Conservation (phyloP, 441 rosid genomes). For the Aleurites moluccanus region DNA sequence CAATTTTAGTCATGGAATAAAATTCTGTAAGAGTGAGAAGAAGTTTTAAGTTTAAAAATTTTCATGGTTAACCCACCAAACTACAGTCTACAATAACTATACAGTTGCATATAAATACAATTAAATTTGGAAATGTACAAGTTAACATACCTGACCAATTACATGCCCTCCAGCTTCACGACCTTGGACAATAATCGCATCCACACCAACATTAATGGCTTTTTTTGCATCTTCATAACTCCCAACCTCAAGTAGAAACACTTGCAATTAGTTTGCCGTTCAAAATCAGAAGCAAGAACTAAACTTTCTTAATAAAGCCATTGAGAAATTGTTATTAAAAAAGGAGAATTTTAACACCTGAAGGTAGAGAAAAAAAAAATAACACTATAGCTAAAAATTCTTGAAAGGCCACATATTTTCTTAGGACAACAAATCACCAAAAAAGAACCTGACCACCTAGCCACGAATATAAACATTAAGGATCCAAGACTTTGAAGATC, state of each 20-base stretch:
- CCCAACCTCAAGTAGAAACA: conserved; percentile 52
- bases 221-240: conserved; percentile 61
- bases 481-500: no score
- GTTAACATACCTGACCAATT: conserved; percentile 62
- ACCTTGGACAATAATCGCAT: conserved; percentile 87
- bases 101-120: conserved; percentile 1
- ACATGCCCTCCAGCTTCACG: conserved; percentile 95
- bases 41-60: not conserved
- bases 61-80: not conserved
- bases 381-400: no score
- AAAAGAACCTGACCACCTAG: no score
- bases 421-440: no score
- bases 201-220: conserved; percentile 60
- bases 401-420: no score
- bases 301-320: not conserved
- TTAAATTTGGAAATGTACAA: not conserved
- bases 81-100: not conserved
- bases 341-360: no score
- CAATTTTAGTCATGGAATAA: not conserved
- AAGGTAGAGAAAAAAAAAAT: no score
- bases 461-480: no score
- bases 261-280: not conserved
- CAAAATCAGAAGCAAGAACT: conserved; percentile 7
- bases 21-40: not conserved
- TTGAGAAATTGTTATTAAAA: no score